These are phyloP conservation scores for Mesembryanthemum crystallinum DNA, from an alignment of 148 eudicot species.

Conservation along the genomic window DNA sequence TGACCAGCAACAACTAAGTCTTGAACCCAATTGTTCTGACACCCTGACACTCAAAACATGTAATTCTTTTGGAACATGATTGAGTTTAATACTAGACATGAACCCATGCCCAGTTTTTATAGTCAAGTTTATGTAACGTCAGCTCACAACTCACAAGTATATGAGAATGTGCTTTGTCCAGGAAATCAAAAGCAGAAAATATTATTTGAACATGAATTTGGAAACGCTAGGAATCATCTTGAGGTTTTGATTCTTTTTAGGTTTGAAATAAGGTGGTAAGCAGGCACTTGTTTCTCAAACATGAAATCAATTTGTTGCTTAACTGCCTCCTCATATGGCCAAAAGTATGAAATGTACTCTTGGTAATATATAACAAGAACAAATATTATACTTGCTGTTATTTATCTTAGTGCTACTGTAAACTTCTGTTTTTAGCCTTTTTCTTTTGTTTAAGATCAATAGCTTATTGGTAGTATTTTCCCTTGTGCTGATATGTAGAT, in stretches of 20 bases:
- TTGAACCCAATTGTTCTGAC: too few relatives aligned
- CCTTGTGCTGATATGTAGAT: constrained; percentile 19
- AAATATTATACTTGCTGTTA: background rate
- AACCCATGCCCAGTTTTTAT: background rate
- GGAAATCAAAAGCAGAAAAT: background rate
- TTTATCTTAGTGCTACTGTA: background rate
- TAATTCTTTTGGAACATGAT: background rate
- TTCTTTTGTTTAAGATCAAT: background rate
- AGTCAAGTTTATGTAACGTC: background rate
- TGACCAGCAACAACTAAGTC: too few relatives aligned
- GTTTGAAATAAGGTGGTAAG: background rate
- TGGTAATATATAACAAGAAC: background rate
- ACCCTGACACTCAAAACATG: background rate
- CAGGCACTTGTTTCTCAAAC: background rate
- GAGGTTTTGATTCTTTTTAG: background rate
- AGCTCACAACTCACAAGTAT: background rate
- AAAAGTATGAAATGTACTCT: background rate
- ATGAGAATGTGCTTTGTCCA: background rate
- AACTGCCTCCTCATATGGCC: background rate
- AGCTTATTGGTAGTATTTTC: background rate
- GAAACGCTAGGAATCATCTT: background rate
- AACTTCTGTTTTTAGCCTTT: background rate
- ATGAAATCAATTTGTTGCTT: background rate
- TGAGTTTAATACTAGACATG: background rate
- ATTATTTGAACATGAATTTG: background rate